Evolutionary conservation across 2,329 filamentous ascomycete species (phyloP).

Genomic region (Aspergillus amoenus): DNA sequence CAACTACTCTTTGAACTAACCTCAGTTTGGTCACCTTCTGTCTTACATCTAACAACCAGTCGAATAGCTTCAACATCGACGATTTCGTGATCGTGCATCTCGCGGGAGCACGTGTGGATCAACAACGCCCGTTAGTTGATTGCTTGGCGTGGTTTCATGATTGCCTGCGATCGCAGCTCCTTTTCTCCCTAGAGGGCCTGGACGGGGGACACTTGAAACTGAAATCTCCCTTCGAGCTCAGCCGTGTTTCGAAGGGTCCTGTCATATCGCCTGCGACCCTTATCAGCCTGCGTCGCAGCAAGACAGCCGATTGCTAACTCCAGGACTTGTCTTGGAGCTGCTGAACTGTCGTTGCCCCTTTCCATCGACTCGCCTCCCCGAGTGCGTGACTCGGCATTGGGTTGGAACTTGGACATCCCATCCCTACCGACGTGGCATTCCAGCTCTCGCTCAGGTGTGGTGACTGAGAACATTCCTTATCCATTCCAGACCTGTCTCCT

Average conservation of each 20-base stretch:
- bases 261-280: background rate
- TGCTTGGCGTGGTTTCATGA: constrained; percentile 21
- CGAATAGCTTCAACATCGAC: constrained; percentile 1
- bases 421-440: constrained; percentile 34
- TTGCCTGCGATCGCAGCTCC: constrained; percentile 9
- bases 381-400: constrained; percentile 19
- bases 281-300: background rate
- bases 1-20: constrained; percentile 1
- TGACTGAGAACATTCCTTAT: constrained; percentile 18
- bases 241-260: background rate
- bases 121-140: constrained; percentile 13
- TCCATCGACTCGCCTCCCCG: constrained; percentile 7
- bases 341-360: constrained; percentile 7
- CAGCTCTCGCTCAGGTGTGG: constrained; percentile 24
- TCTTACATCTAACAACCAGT: background rate
- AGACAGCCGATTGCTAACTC: background rate
- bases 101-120: constrained; percentile 20
- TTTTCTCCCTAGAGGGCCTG: background rate
- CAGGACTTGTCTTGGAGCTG: background rate
- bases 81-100: constrained; percentile 5
- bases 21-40: background rate
- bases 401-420: constrained; percentile 14
- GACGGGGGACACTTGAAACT: background rate
- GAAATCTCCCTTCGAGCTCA: constrained; percentile 2
- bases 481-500: constrained; percentile 22